Conservation (phyloP, 1,139 yeast genomes). For the Arxiozyma slooffiae region DNA sequence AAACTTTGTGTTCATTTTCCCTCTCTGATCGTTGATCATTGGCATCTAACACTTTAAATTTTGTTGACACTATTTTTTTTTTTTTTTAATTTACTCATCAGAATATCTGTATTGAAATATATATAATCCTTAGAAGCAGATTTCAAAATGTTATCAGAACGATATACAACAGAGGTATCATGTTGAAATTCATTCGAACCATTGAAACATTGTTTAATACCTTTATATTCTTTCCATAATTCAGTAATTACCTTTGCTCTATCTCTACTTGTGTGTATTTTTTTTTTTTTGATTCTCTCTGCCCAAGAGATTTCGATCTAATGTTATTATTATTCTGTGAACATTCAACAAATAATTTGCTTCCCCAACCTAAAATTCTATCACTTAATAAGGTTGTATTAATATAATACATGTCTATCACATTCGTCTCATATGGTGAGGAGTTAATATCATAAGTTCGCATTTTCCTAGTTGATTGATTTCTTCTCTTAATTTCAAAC, state of each 20-base stretch:
- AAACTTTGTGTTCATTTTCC: constrained; percentile 95
- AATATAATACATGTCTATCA: constrained; percentile 1
- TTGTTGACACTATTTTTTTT: constrained; percentile 65
- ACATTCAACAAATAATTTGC: background rate
- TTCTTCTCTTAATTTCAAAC: constrained; percentile 40
- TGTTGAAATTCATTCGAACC: constrained; percentile 72
- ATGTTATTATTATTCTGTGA: background rate
- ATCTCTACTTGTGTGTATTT: constrained; percentile 30
- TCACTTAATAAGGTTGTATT: background rate
- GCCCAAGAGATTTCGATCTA: constrained; percentile 2
- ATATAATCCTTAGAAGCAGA: constrained; percentile 57
- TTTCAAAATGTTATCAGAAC: constrained; percentile 56
- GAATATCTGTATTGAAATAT: constrained; percentile 73
- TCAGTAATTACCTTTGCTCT: constrained; percentile 59
- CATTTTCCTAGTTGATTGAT: constrained; percentile 47
- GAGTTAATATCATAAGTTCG: constrained; percentile 40
- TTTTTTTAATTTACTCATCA: constrained; percentile 86
- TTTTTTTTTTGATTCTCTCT: constrained; percentile 17
- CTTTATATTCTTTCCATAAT: constrained; percentile 62
- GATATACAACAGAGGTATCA: constrained; percentile 71
- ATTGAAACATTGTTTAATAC: constrained; percentile 51
- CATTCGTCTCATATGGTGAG: constrained; percentile 6
- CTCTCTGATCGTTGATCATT: constrained; percentile 96
- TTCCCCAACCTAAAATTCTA: constrained; percentile 2
- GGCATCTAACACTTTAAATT: constrained; percentile 78